These are phyloP conservation scores for Zostera marina DNA, from an alignment of 116 monocot species.

Conservation along the genomic window DNA sequence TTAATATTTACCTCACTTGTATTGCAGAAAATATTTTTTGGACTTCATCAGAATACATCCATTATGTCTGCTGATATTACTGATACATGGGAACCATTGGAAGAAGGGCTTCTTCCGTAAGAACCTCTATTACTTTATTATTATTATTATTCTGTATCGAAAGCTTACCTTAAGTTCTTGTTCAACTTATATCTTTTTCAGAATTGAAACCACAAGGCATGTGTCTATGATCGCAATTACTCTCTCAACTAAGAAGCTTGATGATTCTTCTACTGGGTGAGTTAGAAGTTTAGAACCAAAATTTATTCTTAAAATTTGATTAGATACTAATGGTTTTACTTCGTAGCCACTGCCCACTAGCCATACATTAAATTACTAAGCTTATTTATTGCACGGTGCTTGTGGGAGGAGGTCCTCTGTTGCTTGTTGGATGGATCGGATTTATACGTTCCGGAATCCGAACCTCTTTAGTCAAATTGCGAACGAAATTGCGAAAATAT, in stretches of 20 bases:
- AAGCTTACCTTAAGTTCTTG: background rate
- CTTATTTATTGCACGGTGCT: no score
- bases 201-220: slow-evolving; percentile 85
- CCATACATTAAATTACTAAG: no score
- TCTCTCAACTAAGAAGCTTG: slow-evolving; percentile 54
- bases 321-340: background rate
- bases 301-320: background rate
- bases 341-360: background rate
- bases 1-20: slow-evolving; percentile 1
- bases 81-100: slow-evolving; percentile 89
- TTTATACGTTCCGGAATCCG: no score
- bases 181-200: slow-evolving; percentile 5
- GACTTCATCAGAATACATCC: slow-evolving; percentile 61
- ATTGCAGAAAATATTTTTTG: slow-evolving; percentile 49
- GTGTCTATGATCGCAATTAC: slow-evolving; percentile 80
- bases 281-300: slow-evolving; percentile 8
- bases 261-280: slow-evolving; percentile 53
- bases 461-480: no score
- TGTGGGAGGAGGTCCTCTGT: no score
- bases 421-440: no score
- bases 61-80: slow-evolving; percentile 75
- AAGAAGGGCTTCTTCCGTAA: slow-evolving; percentile 94
- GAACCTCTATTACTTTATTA: slow-evolving; percentile 1
- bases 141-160: background rate
- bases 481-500: no score